phyloP scores from a whole-genome alignment of 345 rosid species.

The Cardamine chenopodiifolia region DNA sequence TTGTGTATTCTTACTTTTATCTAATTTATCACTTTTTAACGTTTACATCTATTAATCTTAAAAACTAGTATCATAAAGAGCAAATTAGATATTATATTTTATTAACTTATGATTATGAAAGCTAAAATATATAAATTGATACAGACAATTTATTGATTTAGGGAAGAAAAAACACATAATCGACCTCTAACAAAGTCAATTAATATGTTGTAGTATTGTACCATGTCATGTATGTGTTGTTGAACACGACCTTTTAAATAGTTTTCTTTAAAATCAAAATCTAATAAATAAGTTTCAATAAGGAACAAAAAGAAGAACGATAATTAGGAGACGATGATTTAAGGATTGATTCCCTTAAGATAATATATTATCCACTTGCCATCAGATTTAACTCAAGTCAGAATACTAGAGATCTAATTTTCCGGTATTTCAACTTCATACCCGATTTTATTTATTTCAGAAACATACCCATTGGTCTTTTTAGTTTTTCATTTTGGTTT shows the following conservation, averaged over 20 bases:
- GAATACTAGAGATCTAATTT: constrained; percentile 22
- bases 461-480: constrained; percentile 15
- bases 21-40: no score
- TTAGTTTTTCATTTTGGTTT: neutral
- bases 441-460: constrained; percentile 11
- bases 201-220: neutral
- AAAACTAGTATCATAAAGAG: neutral
- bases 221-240: neutral
- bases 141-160: neutral
- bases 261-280: neutral
- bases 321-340: neutral
- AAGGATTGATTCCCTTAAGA: constrained; percentile 22
- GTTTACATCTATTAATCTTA: neutral
- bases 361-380: constrained; percentile 27
- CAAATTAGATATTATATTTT: no score
- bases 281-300: neutral
- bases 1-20: no score
- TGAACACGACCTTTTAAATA: constrained; percentile 15
- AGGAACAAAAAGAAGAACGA: constrained; percentile 11
- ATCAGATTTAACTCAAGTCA: constrained; percentile 31
- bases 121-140: neutral
- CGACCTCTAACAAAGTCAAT: neutral
- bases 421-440: neutral
- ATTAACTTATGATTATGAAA: neutral
- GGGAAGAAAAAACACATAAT: neutral